These are phyloP conservation scores for Cercis canadensis DNA, from an alignment of 306 rosid species.

Conservation along the genomic window DNA sequence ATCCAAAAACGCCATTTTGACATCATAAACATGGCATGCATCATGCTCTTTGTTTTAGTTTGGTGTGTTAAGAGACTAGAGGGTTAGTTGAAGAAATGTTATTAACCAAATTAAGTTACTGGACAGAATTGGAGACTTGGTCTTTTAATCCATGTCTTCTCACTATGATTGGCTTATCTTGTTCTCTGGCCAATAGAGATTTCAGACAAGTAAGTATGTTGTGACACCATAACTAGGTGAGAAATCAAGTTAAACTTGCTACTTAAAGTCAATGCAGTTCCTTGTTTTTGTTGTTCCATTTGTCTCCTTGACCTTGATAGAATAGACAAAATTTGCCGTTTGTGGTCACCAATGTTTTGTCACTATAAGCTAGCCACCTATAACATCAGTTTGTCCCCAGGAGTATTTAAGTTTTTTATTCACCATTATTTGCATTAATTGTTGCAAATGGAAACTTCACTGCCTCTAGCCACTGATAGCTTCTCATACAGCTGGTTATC, in stretches of 20 bases:
- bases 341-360: conserved; percentile 60
- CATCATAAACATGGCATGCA: conserved; percentile 31
- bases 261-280: conserved; percentile 44
- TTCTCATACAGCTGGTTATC: conserved; percentile 74
- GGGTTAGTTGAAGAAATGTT: too few relatives aligned
- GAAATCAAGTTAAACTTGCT: conserved; percentile 36
- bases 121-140: background rate
- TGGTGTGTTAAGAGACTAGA: too few relatives aligned
- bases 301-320: conserved; percentile 61
- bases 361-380: conserved; percentile 43
- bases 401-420: conserved; percentile 28
- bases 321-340: conserved; percentile 52
- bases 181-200: conserved; percentile 7
- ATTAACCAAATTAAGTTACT: conserved; percentile 22
- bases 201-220: conserved; percentile 9
- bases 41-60: conserved; percentile 30
- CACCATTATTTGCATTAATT: conserved; percentile 21
- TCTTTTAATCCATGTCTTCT: conserved; percentile 2
- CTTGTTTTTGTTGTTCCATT: conserved; percentile 53
- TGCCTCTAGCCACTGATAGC: conserved; percentile 68
- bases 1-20: conserved; percentile 8
- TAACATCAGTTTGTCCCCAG: conserved; percentile 46
- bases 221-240: conserved; percentile 34
- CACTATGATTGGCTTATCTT: conserved; percentile 21
- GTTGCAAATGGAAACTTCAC: conserved; percentile 49